Percentiles rank a stretch among this genome's conserved stretches.
phyloP scores from a whole-genome alignment of 345 rosid species.

The Brassica nigra region DNA sequence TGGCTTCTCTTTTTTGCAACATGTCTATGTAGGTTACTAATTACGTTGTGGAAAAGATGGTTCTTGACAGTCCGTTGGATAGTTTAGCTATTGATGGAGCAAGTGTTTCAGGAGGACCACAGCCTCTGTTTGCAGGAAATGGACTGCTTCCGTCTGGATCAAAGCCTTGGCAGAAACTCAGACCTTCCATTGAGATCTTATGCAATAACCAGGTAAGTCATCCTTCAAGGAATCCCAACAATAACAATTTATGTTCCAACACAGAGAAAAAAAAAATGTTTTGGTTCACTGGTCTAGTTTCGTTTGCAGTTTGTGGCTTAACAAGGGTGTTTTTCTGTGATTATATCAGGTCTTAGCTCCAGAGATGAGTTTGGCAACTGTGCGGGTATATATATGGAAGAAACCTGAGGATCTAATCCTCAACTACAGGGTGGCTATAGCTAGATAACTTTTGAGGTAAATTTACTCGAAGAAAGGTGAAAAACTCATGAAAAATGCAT shows the following conservation, averaged over 20 bases:
- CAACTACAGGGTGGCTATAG: slow-evolving; percentile 74
- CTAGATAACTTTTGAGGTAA: slow-evolving; percentile 57
- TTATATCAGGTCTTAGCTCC: slow-evolving; percentile 78
- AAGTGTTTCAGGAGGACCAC: slow-evolving; percentile 70
- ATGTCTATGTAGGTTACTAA: slow-evolving; percentile 74
- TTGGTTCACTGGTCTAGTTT: not conserved
- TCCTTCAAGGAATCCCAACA: slow-evolving; percentile 1
- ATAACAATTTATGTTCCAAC: not conserved
- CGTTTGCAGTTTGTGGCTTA: slow-evolving; percentile 19
- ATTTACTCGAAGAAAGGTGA: slow-evolving; percentile 4
- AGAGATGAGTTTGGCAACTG: slow-evolving; percentile 98
- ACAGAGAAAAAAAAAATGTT: not conserved
- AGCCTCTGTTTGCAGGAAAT: slow-evolving; percentile 67
- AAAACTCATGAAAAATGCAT: slow-evolving; percentile 25
- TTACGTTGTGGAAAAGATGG: slow-evolving; percentile 92
- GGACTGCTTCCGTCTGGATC: slow-evolving; percentile 62
- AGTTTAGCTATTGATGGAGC: slow-evolving; percentile 57
- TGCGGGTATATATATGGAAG: slow-evolving; percentile 92
- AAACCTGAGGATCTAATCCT: slow-evolving; percentile 94
- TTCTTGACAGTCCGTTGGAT: slow-evolving; percentile 79
- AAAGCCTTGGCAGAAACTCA: slow-evolving; percentile 78
- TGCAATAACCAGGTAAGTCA: slow-evolving; percentile 94
- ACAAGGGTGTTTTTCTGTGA: slow-evolving; percentile 2
- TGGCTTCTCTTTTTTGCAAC: slow-evolving; percentile 2
- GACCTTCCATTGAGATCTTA: slow-evolving; percentile 85